Base-by-base conservation (phyloP, 2,329 filamentous ascomycete species). In the Aspergillus tubingensis region DNA sequence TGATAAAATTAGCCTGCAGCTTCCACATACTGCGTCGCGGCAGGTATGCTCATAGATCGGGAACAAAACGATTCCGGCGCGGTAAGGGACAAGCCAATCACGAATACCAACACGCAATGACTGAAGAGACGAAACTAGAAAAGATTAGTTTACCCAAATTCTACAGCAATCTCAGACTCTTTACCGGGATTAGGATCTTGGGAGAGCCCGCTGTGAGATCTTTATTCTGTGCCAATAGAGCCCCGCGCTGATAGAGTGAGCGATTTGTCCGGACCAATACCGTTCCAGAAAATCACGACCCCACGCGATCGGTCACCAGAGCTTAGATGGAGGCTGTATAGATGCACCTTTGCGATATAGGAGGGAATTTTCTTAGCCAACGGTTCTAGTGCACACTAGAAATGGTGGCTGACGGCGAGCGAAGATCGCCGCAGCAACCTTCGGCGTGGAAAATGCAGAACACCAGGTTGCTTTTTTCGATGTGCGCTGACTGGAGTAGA, bases 1-100 rank as follows among this genome's bases (percentile, higher is more conserved):
- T 63, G 51, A 74, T 67, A 49, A 73, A 73, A 57, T 72, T 70
- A 32, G 70, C 48, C 10, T 60, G 61, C 30, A 63, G 63, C 59
- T 63, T 67, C 67, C 68, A 69, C 68, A 70, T 70, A 19, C 36
- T 58, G 49, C 23, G 21, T 17, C 27, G 43, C 44, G 8, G 17
- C 41, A 44, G 41, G 41, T 21, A 21, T 21, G 19, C 19, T 44
- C 19, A 44, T 23, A 44, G 41, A 44, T 21, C 10, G 41, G 19
- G 5, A 19, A 44, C 19, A 7, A 44, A 10, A 49, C 5, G 51
- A 17, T 27, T 13, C n/a, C 43, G 10, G 15, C 30, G 25, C 13
- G 19, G 41, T 52, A 15, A 19, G 48, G 32, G 36, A 41, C 21
- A 50, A 54, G 39, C 41, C 19, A 51, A 44, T 30, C 36, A 21